These are phyloP conservation scores for Pochonia chlamydosporia DNA, from an alignment of 2,329 filamentous ascomycete species.

Conservation along the genomic window DNA sequence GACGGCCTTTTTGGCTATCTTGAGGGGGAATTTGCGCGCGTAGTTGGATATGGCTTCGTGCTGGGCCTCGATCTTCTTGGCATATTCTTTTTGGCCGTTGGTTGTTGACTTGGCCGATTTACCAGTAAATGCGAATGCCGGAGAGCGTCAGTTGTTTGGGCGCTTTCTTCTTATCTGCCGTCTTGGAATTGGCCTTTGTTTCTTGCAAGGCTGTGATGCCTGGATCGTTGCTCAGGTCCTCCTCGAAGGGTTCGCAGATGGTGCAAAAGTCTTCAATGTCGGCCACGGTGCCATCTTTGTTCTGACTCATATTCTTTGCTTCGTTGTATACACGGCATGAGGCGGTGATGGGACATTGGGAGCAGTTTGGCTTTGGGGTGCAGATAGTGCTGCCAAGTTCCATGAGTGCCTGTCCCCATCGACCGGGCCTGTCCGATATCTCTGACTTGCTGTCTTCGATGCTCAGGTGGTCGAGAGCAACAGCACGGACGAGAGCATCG, in stretches of 20 bases:
- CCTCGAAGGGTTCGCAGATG: constrained; percentile 42
- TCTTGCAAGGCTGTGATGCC: constrained; percentile 9
- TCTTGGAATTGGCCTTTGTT: constrained; percentile 1
- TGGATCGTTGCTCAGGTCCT: constrained; percentile 20
- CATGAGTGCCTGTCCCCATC: constrained; percentile 62
- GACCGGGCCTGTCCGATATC: constrained; percentile 41
- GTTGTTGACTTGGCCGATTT: not conserved
- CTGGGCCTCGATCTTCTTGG: constrained; percentile 16
- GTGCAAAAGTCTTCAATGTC: constrained; percentile 48
- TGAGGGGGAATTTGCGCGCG: constrained; percentile 46
- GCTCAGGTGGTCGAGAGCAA: constrained; percentile 33
- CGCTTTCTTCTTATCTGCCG: constrained; percentile 11
- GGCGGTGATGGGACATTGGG: constrained; percentile 40
- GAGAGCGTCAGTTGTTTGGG: constrained; percentile 25
- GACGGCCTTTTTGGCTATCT: constrained; percentile 44
- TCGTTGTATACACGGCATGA: constrained; percentile 48
- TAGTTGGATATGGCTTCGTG: constrained; percentile 36
- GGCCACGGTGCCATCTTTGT: constrained; percentile 12
- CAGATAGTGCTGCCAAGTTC: constrained; percentile 60
- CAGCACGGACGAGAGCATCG: constrained; percentile 45
- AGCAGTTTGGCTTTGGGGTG: constrained; percentile 52
- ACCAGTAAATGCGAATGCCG: constrained; percentile 29
- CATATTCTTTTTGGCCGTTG: not conserved
- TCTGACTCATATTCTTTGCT: constrained; percentile 26
- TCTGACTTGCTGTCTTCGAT: constrained; percentile 14